Evolutionary conservation across 2,329 filamentous ascomycete species (phyloP).

Genomic region (Colletotrichum eremochloae): DNA sequence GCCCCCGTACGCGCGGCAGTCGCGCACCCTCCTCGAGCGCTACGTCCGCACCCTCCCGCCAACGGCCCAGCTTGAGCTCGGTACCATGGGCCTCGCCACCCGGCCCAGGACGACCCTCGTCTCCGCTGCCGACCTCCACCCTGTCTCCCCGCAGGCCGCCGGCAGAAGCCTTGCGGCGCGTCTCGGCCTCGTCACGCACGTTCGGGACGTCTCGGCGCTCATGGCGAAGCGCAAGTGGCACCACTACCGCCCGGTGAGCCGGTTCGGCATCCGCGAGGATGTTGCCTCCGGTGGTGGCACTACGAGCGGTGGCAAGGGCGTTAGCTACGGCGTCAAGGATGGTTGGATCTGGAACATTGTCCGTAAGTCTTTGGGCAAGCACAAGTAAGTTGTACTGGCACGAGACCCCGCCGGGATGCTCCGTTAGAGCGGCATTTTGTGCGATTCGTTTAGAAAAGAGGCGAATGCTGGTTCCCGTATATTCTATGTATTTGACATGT

Average conservation of each 20-base stretch:
- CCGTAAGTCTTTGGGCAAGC: slow-evolving; percentile 50
- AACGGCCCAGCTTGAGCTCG: slow-evolving; percentile 62
- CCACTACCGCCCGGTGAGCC: slow-evolving; percentile 54
- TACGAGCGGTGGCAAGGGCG: slow-evolving; percentile 45
- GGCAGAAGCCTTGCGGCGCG: slow-evolving; percentile 44
- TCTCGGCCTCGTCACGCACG: slow-evolving; percentile 57
- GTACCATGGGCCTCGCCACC: slow-evolving; percentile 68
- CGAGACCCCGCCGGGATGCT: slow-evolving; percentile 5
- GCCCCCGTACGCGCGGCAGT: slow-evolving; percentile 74
- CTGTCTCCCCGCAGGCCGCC: slow-evolving; percentile 40
- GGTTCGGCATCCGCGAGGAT: slow-evolving; percentile 52
- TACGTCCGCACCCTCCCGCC: slow-evolving; percentile 64
- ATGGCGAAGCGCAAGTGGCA: slow-evolving; percentile 55
- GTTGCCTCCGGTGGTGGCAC: slow-evolving; percentile 47
- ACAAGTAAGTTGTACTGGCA: slow-evolving; percentile 27
- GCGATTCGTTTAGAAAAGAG: not conserved
- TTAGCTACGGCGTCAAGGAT: slow-evolving; percentile 50
- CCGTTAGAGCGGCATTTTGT: not conserved
- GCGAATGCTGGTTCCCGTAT: not conserved
- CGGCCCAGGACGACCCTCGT: slow-evolving; percentile 65
- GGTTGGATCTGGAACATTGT: slow-evolving; percentile 59
- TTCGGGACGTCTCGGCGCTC: slow-evolving; percentile 53
- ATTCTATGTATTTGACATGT: not conserved
- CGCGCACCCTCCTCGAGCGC: slow-evolving; percentile 66
- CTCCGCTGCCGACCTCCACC: slow-evolving; percentile 54